Evolutionary conservation across 83 land plant genomes (phyloP).

Genomic region (Diphasiastrum complanatum): DNA sequence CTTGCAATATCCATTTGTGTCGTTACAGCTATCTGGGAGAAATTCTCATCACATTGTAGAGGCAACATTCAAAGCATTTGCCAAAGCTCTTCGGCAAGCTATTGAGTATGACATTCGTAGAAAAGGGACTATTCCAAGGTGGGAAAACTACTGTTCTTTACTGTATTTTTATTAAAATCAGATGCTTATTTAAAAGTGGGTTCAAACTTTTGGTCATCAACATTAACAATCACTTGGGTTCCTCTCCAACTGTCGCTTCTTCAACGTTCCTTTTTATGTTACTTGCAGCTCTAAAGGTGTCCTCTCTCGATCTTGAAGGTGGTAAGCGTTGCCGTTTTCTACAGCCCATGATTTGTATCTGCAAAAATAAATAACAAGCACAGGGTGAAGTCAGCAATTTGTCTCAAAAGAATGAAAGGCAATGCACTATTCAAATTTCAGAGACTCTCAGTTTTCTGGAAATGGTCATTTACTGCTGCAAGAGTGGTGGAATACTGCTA

Average conservation of each 20-base stretch:
- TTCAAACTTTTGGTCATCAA: background rate
- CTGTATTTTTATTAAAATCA: background rate
- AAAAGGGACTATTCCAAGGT: slow-evolving; percentile 77
- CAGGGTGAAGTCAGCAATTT: too few species aligned
- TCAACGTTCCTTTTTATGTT: slow-evolving; percentile 1
- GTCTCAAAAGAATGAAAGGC: too few species aligned
- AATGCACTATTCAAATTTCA: too few species aligned
- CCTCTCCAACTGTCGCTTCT: background rate
- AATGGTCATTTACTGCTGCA: too few species aligned
- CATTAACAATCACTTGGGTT: background rate
- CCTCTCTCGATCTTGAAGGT: slow-evolving; percentile 41
- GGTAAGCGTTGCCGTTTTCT: too few species aligned
- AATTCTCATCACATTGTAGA: slow-evolving; percentile 95
- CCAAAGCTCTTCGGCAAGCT: slow-evolving; percentile 91
- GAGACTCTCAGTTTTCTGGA: too few species aligned
- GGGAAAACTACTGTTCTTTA: slow-evolving; percentile 1
- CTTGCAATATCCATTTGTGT: too few species aligned
- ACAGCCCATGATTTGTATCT: too few species aligned
- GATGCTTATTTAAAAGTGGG: background rate
- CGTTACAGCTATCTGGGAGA: slow-evolving; percentile 73
- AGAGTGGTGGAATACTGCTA: too few species aligned
- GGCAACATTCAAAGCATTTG: slow-evolving; percentile 96
- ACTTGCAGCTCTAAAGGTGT: slow-evolving; percentile 51
- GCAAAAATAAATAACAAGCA: too few species aligned
- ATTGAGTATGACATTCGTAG: slow-evolving; percentile 78